Evolutionary conservation across 2,329 filamentous ascomycete genomes (phyloP), one percentile per base, ranked within the genome.

Genomic region (Thermomyces lanuginosus): DNA sequence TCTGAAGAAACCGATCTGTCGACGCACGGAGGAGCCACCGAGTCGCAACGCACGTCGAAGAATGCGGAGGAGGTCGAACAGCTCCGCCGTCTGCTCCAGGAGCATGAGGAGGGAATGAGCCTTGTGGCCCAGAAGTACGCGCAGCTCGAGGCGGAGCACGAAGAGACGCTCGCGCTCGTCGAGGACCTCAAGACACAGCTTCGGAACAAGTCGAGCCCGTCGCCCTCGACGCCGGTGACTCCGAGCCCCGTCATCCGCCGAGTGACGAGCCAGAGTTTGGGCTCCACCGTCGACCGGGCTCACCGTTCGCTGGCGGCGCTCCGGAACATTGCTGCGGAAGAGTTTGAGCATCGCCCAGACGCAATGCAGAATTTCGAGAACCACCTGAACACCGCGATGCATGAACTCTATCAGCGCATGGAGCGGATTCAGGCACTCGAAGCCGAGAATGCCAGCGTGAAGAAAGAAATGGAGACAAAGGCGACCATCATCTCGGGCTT

Each of bases 381-480:
- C 24, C 91, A 92, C 46, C 60, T 98, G 21, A 89, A 89, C 44
- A 69, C 81, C 2, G 82, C 86, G 31, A 86, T 93, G 74, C 80
- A 89, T 41, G 89, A 98, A 48, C 63, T 98, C 17, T 78, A 92
- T 37, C 66, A 66, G 6, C 73, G 84, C 21, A 84, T 84, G 20
- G 84, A 95, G 49, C 74, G 84, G 15, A 84, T 93, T 28, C 80
- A 91, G 45, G 75, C 84, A 42, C 63, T 98, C 8, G 89, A 98
- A 51, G 72, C 73, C 4, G 86, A 92, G 40, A 69, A 93, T 30
- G 63, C 73, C 14, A 74, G 72, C 3, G 71, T 83, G 12, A 89
- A 81, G 60, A 92, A 83, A 59, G 89, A 98, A 52, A 92, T 95
- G 76, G 89, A 98, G 47, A 75, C 70, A 36, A 98, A 98, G 67